Evolutionary conservation across 2,329 filamentous ascomycete genomes (phyloP), one percentile per base, ranked within the genome.

Genomic region (Grosmannia clavigera): DNA sequence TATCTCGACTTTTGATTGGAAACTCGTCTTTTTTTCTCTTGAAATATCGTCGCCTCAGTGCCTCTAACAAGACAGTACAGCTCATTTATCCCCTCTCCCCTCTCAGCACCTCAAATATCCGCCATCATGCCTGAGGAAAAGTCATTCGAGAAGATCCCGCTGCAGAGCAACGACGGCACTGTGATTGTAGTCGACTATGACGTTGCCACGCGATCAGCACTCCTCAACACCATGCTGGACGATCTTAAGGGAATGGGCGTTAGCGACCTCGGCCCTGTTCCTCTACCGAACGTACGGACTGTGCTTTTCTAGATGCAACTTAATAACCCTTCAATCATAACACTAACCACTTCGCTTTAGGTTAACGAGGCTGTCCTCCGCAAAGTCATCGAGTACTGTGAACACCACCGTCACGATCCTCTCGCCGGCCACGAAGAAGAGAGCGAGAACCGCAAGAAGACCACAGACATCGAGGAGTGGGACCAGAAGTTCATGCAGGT

Each of bases 401-500:
- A 89, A 65, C 90, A 96, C 72, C 94, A 99, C 82, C 88, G 89
- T 74, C 84, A 85, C 72, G 94, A 99, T 70, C 90, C 94, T 48
- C 80, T 85, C n/a, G 82, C 85, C 64, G 80, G 86, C 59, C 83
- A 85, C 68, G 92, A 97, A 64, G 94, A 96, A 62, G 91, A 99
- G 68, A 87, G 88, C 64, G 92, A 97, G 69, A 91, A 86, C 57
- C 90, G 94, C 68, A 96, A 96, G 81, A 96, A 96, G 84, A 96
- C 92, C 1, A 97, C 94, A 55, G 94, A 99, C 68, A 99, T 99
- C 66, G 94, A 97, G 62, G 94, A 99, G 76, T 99, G 94, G 94
- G 94, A 99, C 68, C 92, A 97, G 75, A 99, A 99, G 77, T 99
- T 97, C 75, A 97, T 99, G 94, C 92, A 97, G 76, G 94, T 99